Percentiles rank a stretch among this genome's conserved stretches.
Conservation (phyloP, 2,329 filamentous ascomycete genomes). For the Neopestalotiopsis rosae region DNA sequence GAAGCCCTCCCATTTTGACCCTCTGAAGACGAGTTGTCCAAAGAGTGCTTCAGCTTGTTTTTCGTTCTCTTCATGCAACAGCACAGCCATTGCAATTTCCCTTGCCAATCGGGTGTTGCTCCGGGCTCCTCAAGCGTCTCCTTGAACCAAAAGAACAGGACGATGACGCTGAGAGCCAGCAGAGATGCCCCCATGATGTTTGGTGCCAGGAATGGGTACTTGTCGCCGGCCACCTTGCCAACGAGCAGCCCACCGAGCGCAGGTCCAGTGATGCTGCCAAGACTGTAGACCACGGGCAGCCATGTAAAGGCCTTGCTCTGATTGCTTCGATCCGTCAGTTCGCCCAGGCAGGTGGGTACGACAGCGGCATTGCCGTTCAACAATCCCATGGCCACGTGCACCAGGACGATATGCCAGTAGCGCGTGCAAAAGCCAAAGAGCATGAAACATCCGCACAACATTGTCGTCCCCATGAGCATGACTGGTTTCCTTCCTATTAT, state of each 20-base stretch:
- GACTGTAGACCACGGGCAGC: constrained; percentile 92
- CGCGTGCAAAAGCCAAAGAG: constrained; percentile 86
- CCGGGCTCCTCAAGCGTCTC: constrained; percentile 73
- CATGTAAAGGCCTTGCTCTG: constrained; percentile 94
- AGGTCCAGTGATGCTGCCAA: constrained; percentile 92
- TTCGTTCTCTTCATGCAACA: constrained; percentile 25
- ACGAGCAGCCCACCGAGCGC: constrained; percentile 88
- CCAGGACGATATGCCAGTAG: constrained; percentile 82
- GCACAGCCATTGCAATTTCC: constrained; percentile 39
- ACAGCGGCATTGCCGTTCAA: constrained; percentile 95
- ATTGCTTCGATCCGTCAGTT: constrained; percentile 94
- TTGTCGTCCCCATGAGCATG: constrained; percentile 79
- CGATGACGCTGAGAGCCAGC: constrained; percentile 72
- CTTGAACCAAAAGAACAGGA: constrained; percentile 82
- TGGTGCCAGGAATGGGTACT: constrained; percentile 83
- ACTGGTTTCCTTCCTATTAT: constrained; percentile 81
- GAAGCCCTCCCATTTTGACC: constrained; percentile 26
- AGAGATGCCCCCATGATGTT: constrained; percentile 81
- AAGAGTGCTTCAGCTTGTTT: constrained; percentile 29
- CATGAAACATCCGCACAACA: constrained; percentile 81
- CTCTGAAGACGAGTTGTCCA: constrained; percentile 29
- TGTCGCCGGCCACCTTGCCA: constrained; percentile 59
- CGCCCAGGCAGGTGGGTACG: constrained; percentile 90
- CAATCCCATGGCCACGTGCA: constrained; percentile 89
- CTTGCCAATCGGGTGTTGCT: constrained; percentile 35